Evolutionary conservation across 768 basidiomycete species (phyloP), one percentile per base, ranked within the genome.

Genomic region (Termitomyces sp.): DNA sequence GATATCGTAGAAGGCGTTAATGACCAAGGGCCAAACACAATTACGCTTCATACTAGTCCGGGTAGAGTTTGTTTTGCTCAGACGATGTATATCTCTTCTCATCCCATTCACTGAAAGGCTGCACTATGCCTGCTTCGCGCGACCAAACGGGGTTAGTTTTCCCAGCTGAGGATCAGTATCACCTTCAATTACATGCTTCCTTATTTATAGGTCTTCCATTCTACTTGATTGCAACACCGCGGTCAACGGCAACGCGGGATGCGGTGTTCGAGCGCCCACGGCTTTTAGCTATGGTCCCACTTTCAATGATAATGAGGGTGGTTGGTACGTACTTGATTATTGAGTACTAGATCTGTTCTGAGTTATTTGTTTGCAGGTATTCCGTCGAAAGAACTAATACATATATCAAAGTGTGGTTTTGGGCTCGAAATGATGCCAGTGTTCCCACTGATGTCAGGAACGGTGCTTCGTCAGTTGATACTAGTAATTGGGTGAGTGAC

Each of bases 401-500:
- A 16, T 81, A 75, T 66, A 84, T 91, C 62, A 84, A 83, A 55
- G 75, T 90, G 35, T 91, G 85, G 82, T 89, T 88, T 75, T 93
- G 88, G 88, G 69, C 82, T 0, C 77, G 88, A 30, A 78, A 78
- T 63, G 77, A 70, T 50, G 70, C 66, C 3, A 68, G 63, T 33
- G 78, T 83, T 30, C 86, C 85, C 2, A 53, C 66, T 9, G 83
- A 84, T 32, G 75, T 87, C 18, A 70, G 53, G 48, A 69, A 70
- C 20, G 82, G 80, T 1, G 70, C 63, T 13, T 63, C 66, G 0
- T 68, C 67, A 28, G 74, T 83, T 32, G 72, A 82, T 63, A 81
- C 85, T 2, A 70, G 70, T 43, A 71, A 69, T 56, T 89, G 86
- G 85, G 87, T 85, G 62, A n/a, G 75, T 64, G 30, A 26, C 16